Base-by-base conservation (phyloP, 2,329 filamentous ascomycete genomes). In the Aspergillus terreus region DNA sequence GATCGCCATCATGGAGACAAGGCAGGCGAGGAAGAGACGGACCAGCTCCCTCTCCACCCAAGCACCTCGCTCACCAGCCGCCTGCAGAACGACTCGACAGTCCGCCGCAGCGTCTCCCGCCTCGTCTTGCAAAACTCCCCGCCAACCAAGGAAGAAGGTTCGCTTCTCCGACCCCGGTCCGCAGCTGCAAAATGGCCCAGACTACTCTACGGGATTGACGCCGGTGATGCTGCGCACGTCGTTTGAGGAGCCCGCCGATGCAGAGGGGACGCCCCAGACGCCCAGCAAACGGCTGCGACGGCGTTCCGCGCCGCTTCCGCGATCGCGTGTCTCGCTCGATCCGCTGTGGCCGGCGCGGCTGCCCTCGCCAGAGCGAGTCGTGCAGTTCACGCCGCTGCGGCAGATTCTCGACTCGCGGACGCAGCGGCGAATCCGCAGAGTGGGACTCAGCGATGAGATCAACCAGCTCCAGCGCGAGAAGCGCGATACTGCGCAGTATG, bases 381-480 rank as follows among this genome's bases (percentile, higher is more conserved):
- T 76, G 4, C 74, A 77, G 46, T 78, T 77, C 49, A 71, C 71
- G 7, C 74, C 76, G 12, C 59, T 76, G 36, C 67, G 70, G 11
- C 71, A 77, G 50, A 67, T 72, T 2, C 57, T 78, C 19, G 73
- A 76, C 46, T 58, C 63, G 5, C 65, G 76, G 17, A 70, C 70
- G 2, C 70, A 71, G 53, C 66, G 76, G 35, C 69, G 74, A 32
- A 72, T 78, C 42, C 62, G 67, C 30, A 70, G 76, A 11, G 66
- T 71, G 47, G 72, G 76, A 4, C 57, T 78, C 44, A 78, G 75
- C 50, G 70, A 76, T 53, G 75, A 77, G 52, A 71, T 76, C 51
- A 76, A 76, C 55, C 60, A 66, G 21, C 67, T 74, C 35, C 66
- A 76, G 36, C 67, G 68, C 5, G 73, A 74, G 49, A 72, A 70